Base-by-base conservation (phyloP, 179 eudicot species). In the Beta corolliflora region DNA sequence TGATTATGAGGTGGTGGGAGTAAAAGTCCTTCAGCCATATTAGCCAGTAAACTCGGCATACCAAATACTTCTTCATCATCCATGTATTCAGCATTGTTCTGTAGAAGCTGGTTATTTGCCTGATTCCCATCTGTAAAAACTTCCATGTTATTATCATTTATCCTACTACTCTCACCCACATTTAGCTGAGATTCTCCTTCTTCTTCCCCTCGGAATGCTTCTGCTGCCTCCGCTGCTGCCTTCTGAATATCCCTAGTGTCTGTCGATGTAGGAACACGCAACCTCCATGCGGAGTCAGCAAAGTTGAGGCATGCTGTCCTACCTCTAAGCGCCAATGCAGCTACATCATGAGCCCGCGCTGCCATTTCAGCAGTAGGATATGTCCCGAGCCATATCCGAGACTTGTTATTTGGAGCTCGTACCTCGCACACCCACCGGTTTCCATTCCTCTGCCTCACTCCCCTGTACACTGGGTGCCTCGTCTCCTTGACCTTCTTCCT, bases 371-470 rank as follows among this genome's bases (percentile, higher is more conserved):
- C 86, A 7, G 91, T 87, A 9, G 90, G 94, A 69, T 88, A 87
- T 0, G 96, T 90, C 73, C 92, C 93, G 0, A 92, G 86, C 94
- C 96, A 91, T 9, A 91, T 85, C 61, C 94, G 80, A 2, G 88
- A 31, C 76, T 91, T 85, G 80, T 88, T 81, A 16, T 36, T 79
- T 13, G 91, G 94, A 18, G 90, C 85, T 14, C 96, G 84, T 1
- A 91, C 81, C 85, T 92, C 96, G 68, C 96, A 92, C 16, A 92
- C 96, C 96, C 96, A 92, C 81, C 87, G 83, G 78, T 83, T 81
- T 29, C 84, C 84, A 66, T 89, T 87, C 83, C 93, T 80, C 78
- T 73, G 81, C 58, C 94, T 83, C 14, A 92, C 88, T 9, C 96
- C 96, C 14, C 94, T 83, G 85, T 88, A 92, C 5, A 92, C 89